These are phyloP conservation scores for Wickerhamomyces chaumierensis DNA, from an alignment of 805 yeast genomes.

Conservation along the genomic window DNA sequence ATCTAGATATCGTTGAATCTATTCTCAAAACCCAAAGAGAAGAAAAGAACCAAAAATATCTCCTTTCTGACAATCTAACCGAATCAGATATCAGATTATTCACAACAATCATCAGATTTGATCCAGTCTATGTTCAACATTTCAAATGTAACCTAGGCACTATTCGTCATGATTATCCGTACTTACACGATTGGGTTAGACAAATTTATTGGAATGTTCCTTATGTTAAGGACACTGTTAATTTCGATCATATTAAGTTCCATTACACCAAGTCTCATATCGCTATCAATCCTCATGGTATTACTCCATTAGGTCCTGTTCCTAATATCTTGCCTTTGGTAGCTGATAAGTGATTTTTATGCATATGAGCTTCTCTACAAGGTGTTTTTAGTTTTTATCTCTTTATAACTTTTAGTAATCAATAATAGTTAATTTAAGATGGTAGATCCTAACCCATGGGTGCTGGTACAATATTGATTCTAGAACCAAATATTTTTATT, in stretches of 20 bases:
- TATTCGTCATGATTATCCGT: slow-evolving; percentile 72
- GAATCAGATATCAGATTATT: slow-evolving; percentile 86
- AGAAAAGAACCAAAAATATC: slow-evolving; percentile 23
- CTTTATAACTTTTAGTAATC: too few relatives aligned
- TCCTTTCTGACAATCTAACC: slow-evolving; percentile 59
- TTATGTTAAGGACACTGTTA: slow-evolving; percentile 68
- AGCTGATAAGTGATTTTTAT: too few relatives aligned
- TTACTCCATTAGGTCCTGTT: slow-evolving; percentile 83
- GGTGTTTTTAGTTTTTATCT: too few relatives aligned
- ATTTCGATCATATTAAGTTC: slow-evolving; percentile 81
- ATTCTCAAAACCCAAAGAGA: slow-evolving; percentile 36
- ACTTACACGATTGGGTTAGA: slow-evolving; percentile 68
- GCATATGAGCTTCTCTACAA: too few relatives aligned
- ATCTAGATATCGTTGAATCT: slow-evolving; percentile 60
- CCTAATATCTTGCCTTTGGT: slow-evolving; percentile 53
- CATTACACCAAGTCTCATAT: slow-evolving; percentile 86
- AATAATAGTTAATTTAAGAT: too few relatives aligned
- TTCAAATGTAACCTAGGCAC: slow-evolving; percentile 84
- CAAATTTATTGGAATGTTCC: slow-evolving; percentile 72
- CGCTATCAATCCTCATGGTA: slow-evolving; percentile 68
- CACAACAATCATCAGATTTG: slow-evolving; percentile 84
- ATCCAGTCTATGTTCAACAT: slow-evolving; percentile 89
- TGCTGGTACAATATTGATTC: too few relatives aligned
- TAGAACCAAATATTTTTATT: too few relatives aligned
- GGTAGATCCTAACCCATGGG: too few relatives aligned